Conservation (phyloP, 2,329 filamentous ascomycete genomes). For the Fusarium newnesense region DNA sequence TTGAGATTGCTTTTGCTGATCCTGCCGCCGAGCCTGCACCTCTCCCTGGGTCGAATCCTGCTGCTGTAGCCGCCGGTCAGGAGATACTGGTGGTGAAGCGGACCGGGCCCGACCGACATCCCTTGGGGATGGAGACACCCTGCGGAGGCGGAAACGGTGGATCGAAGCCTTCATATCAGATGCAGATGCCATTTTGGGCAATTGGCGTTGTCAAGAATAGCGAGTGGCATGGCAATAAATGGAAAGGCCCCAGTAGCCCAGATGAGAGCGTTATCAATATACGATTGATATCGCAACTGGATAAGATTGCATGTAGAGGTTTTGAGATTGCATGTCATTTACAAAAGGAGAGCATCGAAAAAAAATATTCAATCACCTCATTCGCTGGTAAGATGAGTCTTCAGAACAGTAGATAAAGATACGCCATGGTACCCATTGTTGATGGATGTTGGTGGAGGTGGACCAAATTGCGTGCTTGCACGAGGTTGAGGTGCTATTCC, state of each 20-base stretch:
- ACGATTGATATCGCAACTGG: neutral
- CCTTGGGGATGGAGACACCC: slow-evolving; percentile 40
- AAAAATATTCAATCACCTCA: neutral
- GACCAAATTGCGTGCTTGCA: slow-evolving; percentile 43
- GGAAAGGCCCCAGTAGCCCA: slow-evolving; percentile 1
- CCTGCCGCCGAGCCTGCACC: slow-evolving; percentile 30
- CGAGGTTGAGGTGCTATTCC: slow-evolving; percentile 5
- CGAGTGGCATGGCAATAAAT: slow-evolving; percentile 15
- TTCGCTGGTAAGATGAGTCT: slow-evolving; percentile 6
- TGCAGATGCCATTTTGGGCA: slow-evolving; percentile 41
- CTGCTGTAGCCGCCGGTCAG: slow-evolving; percentile 19
- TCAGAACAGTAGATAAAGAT: slow-evolving; percentile 5
- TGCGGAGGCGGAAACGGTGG: slow-evolving; percentile 43
- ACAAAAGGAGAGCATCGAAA: neutral
- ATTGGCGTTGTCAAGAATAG: slow-evolving; percentile 2
- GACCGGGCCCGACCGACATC: slow-evolving; percentile 42
- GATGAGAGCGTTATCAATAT: neutral
- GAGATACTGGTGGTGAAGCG: slow-evolving; percentile 42
- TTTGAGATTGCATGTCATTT: neutral
- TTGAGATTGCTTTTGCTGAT: slow-evolving; percentile 13
- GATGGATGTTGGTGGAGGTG: slow-evolving; percentile 26
- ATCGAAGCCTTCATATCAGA: slow-evolving; percentile 44
- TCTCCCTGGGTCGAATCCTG: slow-evolving; percentile 21
- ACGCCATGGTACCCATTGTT: slow-evolving; percentile 28
- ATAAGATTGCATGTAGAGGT: neutral